These are phyloP conservation scores for Tetrahymena borealis DNA, from an alignment of 73 alveolate genomes.

Conservation along the genomic window DNA sequence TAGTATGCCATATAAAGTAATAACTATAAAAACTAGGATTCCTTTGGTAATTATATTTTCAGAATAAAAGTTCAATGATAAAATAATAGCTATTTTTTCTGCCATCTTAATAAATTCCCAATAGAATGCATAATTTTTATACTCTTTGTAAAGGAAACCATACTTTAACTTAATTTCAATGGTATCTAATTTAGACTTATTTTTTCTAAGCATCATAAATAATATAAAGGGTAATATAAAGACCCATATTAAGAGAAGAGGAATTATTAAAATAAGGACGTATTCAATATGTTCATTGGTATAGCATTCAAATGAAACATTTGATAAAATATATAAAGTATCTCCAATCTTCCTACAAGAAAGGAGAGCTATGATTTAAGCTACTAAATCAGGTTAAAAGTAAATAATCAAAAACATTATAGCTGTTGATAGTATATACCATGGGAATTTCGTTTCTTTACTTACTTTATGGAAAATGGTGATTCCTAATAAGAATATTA, in stretches of 20 bases:
- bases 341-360: conserved; percentile 9
- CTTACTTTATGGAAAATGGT: neutral
- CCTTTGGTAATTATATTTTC: neutral
- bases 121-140: conserved; percentile 1
- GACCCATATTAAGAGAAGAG: conserved; percentile 16
- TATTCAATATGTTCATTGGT: neutral
- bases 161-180: neutral
- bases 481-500: neutral
- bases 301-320: conserved; percentile 10
- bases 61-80: neutral
- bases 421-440: neutral
- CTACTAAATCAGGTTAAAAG: neutral
- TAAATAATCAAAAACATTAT: neutral
- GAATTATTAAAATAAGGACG: neutral
- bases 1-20: neutral
- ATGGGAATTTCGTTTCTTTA: neutral
- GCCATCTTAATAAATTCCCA: conserved; percentile 28
- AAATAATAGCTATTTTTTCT: conserved; percentile 2
- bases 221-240: neutral
- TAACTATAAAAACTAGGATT: neutral
- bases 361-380: neutral
- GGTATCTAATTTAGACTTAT: neutral
- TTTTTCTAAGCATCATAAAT: neutral
- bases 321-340: neutral
- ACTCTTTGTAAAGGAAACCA: conserved; percentile 31